A percentile compares a stretch with the other conserved stretches of the same genome.
Conservation (phyloP, 495 filamentous ascomycete genomes). For the Penicillium roqueforti region DNA sequence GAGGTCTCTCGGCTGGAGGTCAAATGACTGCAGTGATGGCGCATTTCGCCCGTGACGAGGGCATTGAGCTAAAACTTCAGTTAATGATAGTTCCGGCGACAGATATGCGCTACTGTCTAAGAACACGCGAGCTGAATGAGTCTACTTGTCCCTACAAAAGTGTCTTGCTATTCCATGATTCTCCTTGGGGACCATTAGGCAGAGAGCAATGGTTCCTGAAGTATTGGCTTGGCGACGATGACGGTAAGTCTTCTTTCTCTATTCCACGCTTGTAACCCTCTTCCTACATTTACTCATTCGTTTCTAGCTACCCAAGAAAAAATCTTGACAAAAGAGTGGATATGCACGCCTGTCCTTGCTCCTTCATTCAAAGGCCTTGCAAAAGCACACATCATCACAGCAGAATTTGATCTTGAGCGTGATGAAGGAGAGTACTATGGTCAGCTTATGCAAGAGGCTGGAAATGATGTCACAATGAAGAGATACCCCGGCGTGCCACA, state of each 20-base stretch:
- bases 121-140: background rate
- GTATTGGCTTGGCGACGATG: slow-evolving; percentile 23
- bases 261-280: background rate
- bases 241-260: background rate
- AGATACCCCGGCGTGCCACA: slow-evolving; percentile 25
- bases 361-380: slow-evolving; percentile 17
- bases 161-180: slow-evolving; percentile 19
- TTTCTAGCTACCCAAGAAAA: slow-evolving; percentile 7
- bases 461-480: slow-evolving; percentile 25
- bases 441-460: slow-evolving; percentile 13
- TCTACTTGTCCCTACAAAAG: slow-evolving; percentile 21
- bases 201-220: slow-evolving; percentile 26
- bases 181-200: slow-evolving; percentile 24
- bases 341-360: slow-evolving; percentile 22
- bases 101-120: slow-evolving; percentile 24
- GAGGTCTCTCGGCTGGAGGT: slow-evolving; percentile 45
- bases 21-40: slow-evolving; percentile 40
- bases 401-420: slow-evolving; percentile 26
- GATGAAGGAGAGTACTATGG: slow-evolving; percentile 30
- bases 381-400: slow-evolving; percentile 25
- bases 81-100: slow-evolving; percentile 24
- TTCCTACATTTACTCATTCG: background rate
- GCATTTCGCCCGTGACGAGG: slow-evolving; percentile 44
- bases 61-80: slow-evolving; percentile 28
- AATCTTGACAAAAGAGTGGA: slow-evolving; percentile 21